Conservation (phyloP, 2,329 filamentous ascomycete genomes). For the Biscogniauxia sp. region DNA sequence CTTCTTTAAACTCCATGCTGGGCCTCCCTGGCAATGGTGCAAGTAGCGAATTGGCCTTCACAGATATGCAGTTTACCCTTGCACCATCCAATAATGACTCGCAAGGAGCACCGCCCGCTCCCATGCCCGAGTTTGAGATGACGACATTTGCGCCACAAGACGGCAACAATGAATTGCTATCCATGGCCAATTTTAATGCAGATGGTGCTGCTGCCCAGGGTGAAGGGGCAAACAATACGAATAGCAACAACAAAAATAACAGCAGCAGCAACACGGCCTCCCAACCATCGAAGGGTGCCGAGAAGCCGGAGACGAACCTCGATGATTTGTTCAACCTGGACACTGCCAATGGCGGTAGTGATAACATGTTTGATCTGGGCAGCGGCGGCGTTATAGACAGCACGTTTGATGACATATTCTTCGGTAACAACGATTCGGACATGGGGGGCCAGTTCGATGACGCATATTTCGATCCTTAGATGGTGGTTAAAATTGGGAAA, state of each 20-base stretch:
- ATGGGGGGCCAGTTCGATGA: conserved; percentile 46
- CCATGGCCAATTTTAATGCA: conserved; percentile 2
- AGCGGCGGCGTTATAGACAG: conserved; percentile 36
- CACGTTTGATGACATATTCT: conserved; percentile 51
- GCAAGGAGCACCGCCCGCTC: conserved; percentile 28
- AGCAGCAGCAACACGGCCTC: conserved; percentile 11
- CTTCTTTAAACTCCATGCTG: conserved; percentile 19
- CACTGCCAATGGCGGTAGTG: conserved; percentile 30
- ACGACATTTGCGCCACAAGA: conserved; percentile 39
- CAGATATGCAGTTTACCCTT: conserved; percentile 56
- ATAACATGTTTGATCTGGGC: conserved; percentile 41
- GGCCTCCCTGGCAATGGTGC: conserved; percentile 14
- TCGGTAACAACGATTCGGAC: conserved; percentile 42
- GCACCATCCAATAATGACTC: conserved; percentile 40
- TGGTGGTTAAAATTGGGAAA: neutral
- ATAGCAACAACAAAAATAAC: conserved; percentile 10
- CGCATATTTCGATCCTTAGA: conserved; percentile 42
- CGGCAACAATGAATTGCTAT: conserved; percentile 22
- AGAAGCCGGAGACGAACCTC: conserved; percentile 35
- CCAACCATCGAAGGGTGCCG: conserved; percentile 19
- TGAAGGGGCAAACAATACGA: neutral
- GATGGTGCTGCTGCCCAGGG: conserved; percentile 1
- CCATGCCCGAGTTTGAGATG: conserved; percentile 45
- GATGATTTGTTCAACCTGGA: conserved; percentile 50
- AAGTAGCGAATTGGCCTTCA: conserved; percentile 48